These are phyloP conservation scores for Xerocomus subilludens DNA, from an alignment of 1,284 basidiomycete species.

Conservation along the genomic window DNA sequence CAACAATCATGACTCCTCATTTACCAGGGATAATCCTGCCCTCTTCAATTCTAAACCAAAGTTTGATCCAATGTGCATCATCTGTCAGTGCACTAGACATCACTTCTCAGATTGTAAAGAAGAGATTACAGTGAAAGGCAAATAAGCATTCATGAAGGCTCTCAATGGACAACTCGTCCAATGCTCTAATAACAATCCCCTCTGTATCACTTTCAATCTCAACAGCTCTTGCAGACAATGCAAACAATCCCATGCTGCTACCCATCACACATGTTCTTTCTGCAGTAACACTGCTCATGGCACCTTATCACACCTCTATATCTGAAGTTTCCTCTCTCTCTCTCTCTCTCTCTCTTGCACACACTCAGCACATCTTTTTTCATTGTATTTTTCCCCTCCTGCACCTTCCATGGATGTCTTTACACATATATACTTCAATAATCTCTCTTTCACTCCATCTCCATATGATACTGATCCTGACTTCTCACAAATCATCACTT, in stretches of 20 bases:
- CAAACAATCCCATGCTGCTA: neutral
- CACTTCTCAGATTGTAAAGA: neutral
- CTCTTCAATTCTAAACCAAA: neutral
- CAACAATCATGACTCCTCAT: neutral
- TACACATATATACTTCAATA: neutral
- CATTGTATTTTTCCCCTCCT: neutral
- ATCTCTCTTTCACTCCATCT: neutral
- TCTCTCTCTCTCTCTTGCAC: neutral
- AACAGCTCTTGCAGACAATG: neutral
- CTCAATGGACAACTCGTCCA: neutral
- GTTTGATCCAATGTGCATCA: too few species aligned
- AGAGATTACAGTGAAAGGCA: slow-evolving; percentile 2
- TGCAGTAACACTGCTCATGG: neutral
- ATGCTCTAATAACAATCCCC: neutral
- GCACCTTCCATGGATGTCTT: neutral
- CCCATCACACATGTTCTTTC: neutral
- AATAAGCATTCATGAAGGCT: neutral
- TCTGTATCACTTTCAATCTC: slow-evolving; percentile 14
- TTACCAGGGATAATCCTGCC: neutral
- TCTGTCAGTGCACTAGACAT: too few species aligned
- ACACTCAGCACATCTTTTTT: neutral
- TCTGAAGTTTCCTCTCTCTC: too few species aligned
- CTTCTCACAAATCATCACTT: neutral
- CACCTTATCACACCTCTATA: neutral
- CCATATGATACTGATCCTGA: neutral